Base-by-base conservation (phyloP, 805 yeast genomes). In the Wickerhamiella qilinensis region DNA sequence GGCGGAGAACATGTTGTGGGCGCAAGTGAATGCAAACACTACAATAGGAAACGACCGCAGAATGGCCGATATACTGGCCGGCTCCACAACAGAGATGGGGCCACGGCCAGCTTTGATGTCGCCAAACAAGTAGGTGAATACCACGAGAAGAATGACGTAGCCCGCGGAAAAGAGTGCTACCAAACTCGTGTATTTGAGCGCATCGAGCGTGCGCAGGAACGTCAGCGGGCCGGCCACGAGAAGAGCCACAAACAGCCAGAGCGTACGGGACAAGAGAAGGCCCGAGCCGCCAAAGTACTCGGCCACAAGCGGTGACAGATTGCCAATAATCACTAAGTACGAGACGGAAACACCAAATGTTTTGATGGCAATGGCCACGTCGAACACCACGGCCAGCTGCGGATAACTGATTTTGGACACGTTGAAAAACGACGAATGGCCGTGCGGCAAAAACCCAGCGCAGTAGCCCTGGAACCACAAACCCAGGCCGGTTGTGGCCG, bases 1-100 rank as follows among this genome's bases (percentile, higher is more conserved):
- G 39, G 86, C 71, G 1, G 94, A 74, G 51, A 83, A 84, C 84
- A 83, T 83, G 59, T 88, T 88, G 57, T 88, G 96, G 53, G 88
- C 96, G 51, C 96, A 91, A 0, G 97, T 88, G 58, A 75, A 88
- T 0, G 95, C 94, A 64, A 88, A 86, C 12, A 88, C 88, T 48
- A 85, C 76, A 45, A 86, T 80, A n/a, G 96, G 93, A 54, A 86
- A 73, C 9, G 91, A 74, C 19, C 79, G 67, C 16, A 86, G 65
- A n/a, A 74, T 61, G 14, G 65, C 53, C 7, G 47, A 30, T 7
- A 51, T 7, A 4, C 68, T 56, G 20, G 53, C 49, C 1, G 84
- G 83, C 24, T 56, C 52, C 43, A 73, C 43, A 46, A 65, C 40
- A 41, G 69, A 52, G 37, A 80, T 56, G 0, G 60, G 61, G 1